phyloP scores from a whole-genome alignment of 768 basidiomycete genomes.

The Suillus americanus region DNA sequence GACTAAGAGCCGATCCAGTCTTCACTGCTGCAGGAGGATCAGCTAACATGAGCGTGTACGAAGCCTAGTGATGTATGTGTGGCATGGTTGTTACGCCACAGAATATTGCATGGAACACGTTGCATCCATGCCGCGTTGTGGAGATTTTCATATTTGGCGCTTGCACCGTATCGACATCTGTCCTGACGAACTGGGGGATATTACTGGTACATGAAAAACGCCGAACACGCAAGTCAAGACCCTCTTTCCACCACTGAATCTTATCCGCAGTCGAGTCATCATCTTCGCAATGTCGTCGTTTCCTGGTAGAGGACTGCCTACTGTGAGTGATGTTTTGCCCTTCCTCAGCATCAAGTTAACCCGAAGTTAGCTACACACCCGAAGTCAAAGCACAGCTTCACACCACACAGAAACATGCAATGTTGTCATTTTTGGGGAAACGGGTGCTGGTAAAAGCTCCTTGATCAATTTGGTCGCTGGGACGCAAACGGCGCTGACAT shows the following conservation, averaged over 20 bases:
- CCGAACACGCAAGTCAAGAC: background rate
- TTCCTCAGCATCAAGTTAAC: background rate
- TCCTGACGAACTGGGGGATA: background rate
- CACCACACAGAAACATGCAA: slow-evolving; percentile 16
- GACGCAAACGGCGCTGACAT: slow-evolving; percentile 19
- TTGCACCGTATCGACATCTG: background rate
- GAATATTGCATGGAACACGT: background rate
- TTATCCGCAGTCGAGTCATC: background rate
- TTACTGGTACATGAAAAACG: background rate
- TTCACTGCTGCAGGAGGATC: background rate
- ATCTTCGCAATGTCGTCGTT: background rate
- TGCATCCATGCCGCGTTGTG: background rate
- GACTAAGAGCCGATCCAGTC: background rate
- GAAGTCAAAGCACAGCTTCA: background rate
- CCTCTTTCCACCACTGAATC: background rate
- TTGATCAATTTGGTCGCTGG: slow-evolving; percentile 30
- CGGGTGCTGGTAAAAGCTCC: slow-evolving; percentile 30
- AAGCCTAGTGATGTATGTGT: background rate
- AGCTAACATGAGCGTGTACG: background rate
- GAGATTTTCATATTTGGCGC: background rate
- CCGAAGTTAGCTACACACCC: background rate
- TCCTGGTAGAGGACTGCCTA: background rate
- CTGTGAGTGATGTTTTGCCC: background rate
- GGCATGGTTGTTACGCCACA: background rate
- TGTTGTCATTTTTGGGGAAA: slow-evolving; percentile 29